These are phyloP conservation scores for Fomitiporia mediterranea DNA, from an alignment of 1,284 basidiomycete species.

Conservation along the genomic window DNA sequence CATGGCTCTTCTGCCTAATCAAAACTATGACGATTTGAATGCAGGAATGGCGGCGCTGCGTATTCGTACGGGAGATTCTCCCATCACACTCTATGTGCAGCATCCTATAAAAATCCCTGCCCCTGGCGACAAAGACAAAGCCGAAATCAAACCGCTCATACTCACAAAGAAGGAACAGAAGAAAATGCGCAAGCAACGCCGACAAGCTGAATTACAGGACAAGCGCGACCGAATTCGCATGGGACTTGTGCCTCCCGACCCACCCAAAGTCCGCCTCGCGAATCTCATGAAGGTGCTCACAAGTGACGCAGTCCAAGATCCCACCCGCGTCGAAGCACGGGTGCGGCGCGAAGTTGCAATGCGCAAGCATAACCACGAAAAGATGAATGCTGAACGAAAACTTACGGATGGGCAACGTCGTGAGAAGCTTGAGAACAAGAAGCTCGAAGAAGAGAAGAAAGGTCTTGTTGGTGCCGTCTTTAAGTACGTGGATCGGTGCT, in stretches of 20 bases:
- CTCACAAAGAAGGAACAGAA: slow-evolving; percentile 94
- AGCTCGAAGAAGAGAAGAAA: slow-evolving; percentile 80
- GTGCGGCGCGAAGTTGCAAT: slow-evolving; percentile 91
- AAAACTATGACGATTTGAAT: slow-evolving; percentile 74
- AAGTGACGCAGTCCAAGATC: slow-evolving; percentile 93
- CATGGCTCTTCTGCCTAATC: slow-evolving; percentile 74
- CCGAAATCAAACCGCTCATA: slow-evolving; percentile 77
- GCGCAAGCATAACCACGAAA: slow-evolving; percentile 85
- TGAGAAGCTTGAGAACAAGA: slow-evolving; percentile 84
- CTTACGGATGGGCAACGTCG: slow-evolving; percentile 86
- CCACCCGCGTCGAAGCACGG: slow-evolving; percentile 94
- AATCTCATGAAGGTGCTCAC: slow-evolving; percentile 99
- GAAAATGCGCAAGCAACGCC: slow-evolving; percentile 90
- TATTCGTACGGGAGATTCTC: slow-evolving; percentile 63
- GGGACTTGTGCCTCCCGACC: slow-evolving; percentile 92
- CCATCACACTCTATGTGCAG: slow-evolving; percentile 90
- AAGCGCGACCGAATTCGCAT: slow-evolving; percentile 94
- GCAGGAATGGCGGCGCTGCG: slow-evolving; percentile 53
- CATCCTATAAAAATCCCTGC: slow-evolving; percentile 97
- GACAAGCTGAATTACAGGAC: slow-evolving; percentile 89
- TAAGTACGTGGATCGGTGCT: slow-evolving; percentile 59
- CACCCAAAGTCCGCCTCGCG: slow-evolving; percentile 93
- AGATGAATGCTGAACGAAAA: slow-evolving; percentile 89
- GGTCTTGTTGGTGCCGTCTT: slow-evolving; percentile 86
- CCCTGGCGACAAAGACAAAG: slow-evolving; percentile 79